A percentile compares a stretch with the other conserved stretches of the same genome.
Conservation (phyloP, 108 stramenopile genomes). For the Aurantiochytrium sp. region DNA sequence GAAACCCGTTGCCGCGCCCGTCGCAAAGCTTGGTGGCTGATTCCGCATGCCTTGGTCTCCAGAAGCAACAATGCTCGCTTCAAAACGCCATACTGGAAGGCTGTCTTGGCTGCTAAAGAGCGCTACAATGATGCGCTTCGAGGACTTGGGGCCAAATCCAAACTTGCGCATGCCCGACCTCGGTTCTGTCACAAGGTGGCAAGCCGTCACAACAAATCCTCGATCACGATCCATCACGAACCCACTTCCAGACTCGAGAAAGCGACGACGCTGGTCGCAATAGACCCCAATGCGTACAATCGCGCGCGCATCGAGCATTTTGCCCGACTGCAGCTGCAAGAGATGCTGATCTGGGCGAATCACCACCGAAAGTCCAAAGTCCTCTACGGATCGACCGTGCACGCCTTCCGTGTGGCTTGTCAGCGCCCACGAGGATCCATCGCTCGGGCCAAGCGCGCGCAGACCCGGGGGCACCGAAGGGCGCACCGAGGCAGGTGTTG, state of each 20-base stretch:
- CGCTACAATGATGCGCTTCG: not conserved
- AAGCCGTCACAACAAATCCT: not conserved
- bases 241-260: not conserved
- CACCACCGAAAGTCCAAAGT: not conserved
- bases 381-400: not conserved
- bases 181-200: not conserved
- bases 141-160: not conserved
- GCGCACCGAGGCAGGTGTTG: too few relatives aligned
- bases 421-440: too few relatives aligned
- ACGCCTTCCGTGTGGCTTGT: too few relatives aligned
- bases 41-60: not conserved
- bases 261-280: not conserved
- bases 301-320: not conserved
- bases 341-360: not conserved
- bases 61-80: not conserved
- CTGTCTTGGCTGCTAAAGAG: not conserved
- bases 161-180: not conserved
- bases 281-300: not conserved
- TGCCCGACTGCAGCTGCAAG: not conserved
- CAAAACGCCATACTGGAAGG: not conserved
- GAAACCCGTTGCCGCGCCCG: not conserved
- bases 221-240: not conserved
- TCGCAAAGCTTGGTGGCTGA: not conserved
- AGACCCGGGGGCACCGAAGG: too few relatives aligned
- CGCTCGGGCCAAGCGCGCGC: too few relatives aligned